Conservation (phyloP, 495 filamentous ascomycete genomes). For the Daldinia vernicosa region DNA sequence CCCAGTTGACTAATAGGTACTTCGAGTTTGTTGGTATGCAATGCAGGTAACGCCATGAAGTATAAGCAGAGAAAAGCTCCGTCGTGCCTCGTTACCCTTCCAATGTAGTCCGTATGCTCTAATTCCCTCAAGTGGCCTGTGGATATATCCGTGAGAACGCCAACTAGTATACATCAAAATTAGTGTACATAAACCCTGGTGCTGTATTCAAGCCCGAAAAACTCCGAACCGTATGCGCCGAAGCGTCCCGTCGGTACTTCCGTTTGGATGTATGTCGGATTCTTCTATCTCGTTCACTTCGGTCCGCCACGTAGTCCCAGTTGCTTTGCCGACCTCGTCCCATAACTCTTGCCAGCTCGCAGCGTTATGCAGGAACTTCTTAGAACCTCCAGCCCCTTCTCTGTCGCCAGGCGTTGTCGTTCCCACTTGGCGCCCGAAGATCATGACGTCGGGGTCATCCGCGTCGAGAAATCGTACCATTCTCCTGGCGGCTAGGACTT, state of each 20-base stretch:
- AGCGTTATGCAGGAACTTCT: slow-evolving; percentile 54
- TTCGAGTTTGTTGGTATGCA: neutral
- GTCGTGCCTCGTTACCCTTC: neutral
- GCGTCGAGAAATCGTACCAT: slow-evolving; percentile 50
- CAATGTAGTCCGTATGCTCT: neutral
- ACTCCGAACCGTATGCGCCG: slow-evolving; percentile 36
- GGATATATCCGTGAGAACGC: neutral
- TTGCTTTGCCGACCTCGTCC: slow-evolving; percentile 54
- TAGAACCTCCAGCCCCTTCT: slow-evolving; percentile 38
- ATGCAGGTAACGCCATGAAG: neutral
- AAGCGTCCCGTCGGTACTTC: slow-evolving; percentile 30
- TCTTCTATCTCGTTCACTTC: slow-evolving; percentile 47
- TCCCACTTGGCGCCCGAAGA: slow-evolving; percentile 57
- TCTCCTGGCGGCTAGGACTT: slow-evolving; percentile 47
- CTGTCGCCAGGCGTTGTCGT: slow-evolving; percentile 40
- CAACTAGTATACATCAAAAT: neutral
- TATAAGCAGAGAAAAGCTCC: neutral
- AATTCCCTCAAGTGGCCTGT: neutral
- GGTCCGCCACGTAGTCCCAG: slow-evolving; percentile 53
- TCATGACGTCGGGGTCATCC: slow-evolving; percentile 47
- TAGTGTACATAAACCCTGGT: neutral
- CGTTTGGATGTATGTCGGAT: slow-evolving; percentile 14
- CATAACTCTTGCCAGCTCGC: slow-evolving; percentile 56
- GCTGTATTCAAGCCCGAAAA: slow-evolving; percentile 26
- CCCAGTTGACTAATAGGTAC: neutral